These are phyloP conservation scores for Apostasia shenzhenica DNA, from an alignment of 106 monocot genomes.

Conservation along the genomic window DNA sequence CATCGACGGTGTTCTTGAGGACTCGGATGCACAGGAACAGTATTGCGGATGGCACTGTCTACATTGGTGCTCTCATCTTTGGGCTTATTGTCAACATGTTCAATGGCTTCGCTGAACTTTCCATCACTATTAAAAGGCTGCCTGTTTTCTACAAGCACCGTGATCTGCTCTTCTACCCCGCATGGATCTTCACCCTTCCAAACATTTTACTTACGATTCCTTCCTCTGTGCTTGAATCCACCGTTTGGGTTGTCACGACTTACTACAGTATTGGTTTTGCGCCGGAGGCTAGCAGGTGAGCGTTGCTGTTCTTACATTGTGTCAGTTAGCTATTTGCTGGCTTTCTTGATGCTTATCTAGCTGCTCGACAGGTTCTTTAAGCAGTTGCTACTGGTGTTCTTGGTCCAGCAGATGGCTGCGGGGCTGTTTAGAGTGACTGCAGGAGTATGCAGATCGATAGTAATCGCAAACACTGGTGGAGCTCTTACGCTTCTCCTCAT, in stretches of 20 bases:
- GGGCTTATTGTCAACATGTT: constrained; percentile 55
- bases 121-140: constrained; percentile 48
- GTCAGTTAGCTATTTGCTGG: not conserved
- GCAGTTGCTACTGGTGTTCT: constrained; percentile 43
- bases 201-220: constrained; percentile 50
- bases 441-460: constrained; percentile 42
- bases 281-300: constrained; percentile 53
- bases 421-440: constrained; percentile 48
- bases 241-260: constrained; percentile 42
- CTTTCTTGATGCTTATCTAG: not conserved
- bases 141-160: constrained; percentile 86
- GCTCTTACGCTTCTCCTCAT: constrained; percentile 35
- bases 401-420: constrained; percentile 61
- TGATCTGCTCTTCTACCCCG: constrained; percentile 64
- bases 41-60: constrained; percentile 33
- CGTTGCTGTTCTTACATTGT: not conserved
- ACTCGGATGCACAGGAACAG: constrained; percentile 34
- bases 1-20: constrained; percentile 43
- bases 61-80: constrained; percentile 62
- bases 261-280: constrained; percentile 67
- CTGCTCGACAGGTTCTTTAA: constrained; percentile 47
- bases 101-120: constrained; percentile 73
- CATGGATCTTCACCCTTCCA: constrained; percentile 64
- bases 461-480: constrained; percentile 46
- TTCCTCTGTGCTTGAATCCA: constrained; percentile 50